These are phyloP conservation scores for Triglochin maritima DNA, from an alignment of 106 monocot species.

Conservation along the genomic window DNA sequence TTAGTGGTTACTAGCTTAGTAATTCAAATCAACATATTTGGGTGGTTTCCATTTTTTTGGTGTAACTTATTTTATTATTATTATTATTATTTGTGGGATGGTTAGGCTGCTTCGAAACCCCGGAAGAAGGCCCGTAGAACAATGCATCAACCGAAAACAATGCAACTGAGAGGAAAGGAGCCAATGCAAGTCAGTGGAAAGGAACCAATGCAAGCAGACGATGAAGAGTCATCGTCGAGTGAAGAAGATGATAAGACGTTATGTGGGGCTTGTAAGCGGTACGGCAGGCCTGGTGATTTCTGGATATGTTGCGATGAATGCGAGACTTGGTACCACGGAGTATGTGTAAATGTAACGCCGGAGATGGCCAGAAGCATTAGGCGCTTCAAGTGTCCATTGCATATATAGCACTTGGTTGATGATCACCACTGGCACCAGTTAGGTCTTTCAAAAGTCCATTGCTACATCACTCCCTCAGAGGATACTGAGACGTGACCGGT, in stretches of 20 bases:
- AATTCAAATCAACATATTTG: no score
- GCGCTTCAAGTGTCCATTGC: neutral
- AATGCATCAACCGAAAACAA: neutral
- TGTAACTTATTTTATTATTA: no score
- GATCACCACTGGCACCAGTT: no score
- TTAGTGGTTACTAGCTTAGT: no score
- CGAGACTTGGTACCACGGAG: slow-evolving; percentile 3
- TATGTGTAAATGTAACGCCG: slow-evolving; percentile 1
- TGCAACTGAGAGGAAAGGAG: neutral
- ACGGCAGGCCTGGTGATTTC: neutral
- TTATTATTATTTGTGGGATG: no score
- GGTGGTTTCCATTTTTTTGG: no score
- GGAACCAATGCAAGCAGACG: neutral
- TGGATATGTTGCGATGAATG: neutral
- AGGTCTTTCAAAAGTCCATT: no score
- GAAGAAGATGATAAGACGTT: neutral
- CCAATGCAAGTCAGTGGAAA: no score
- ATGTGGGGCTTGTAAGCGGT: neutral
- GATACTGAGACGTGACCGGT: no score
- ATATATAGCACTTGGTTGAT: neutral
- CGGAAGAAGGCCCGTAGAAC: no score
- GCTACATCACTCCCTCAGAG: no score
- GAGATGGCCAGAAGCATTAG: neutral
- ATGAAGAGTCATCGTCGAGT: neutral
- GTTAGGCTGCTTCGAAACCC: no score